Percentiles rank a stretch among this genome's conserved stretches.
Evolutionary conservation across 768 basidiomycete genomes (phyloP).

Genomic region (Astraeus odoratus): DNA sequence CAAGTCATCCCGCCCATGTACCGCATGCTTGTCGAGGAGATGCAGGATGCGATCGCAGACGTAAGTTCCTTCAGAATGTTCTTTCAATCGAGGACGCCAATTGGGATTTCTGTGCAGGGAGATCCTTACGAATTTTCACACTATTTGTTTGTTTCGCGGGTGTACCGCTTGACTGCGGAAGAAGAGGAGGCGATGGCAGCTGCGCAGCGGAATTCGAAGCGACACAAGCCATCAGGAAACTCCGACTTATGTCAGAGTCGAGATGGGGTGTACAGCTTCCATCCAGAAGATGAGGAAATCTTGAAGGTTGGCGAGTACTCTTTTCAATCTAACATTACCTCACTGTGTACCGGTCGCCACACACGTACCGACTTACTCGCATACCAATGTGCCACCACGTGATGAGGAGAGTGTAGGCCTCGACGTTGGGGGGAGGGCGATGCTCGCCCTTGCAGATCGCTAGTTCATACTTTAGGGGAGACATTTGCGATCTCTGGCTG

Average conservation of each 20-base stretch:
- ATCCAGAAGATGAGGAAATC: conserved; percentile 80
- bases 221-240: conserved; percentile 22
- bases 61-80: conserved; percentile 34
- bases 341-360: conserved; percentile 13
- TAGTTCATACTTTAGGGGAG: conserved; percentile 35
- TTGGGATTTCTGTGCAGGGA: conserved; percentile 30
- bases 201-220: conserved; percentile 35
- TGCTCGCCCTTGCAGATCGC: conserved; percentile 46
- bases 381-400: conserved; percentile 46
- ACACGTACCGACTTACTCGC: conserved; percentile 31
- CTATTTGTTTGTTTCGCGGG: conserved; percentile 69
- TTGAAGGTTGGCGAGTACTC: conserved; percentile 41
- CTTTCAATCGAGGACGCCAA: not conserved
- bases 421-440: conserved; percentile 59
- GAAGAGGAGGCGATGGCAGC: conserved; percentile 52
- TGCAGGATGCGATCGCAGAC: conserved; percentile 63
- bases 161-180: conserved; percentile 63
- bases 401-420: conserved; percentile 66
- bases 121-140: conserved; percentile 69
- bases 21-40: conserved; percentile 77
- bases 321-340: not conserved
- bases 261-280: conserved; percentile 66
- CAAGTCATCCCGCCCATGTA: conserved; percentile 92
- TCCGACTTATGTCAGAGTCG: conserved; percentile 15
- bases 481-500: conserved; percentile 22